Percentiles rank a stretch among this genome's conserved stretches.
phyloP scores from a whole-genome alignment of 2,329 filamentous ascomycete species.

The Ilyonectria robusta region DNA sequence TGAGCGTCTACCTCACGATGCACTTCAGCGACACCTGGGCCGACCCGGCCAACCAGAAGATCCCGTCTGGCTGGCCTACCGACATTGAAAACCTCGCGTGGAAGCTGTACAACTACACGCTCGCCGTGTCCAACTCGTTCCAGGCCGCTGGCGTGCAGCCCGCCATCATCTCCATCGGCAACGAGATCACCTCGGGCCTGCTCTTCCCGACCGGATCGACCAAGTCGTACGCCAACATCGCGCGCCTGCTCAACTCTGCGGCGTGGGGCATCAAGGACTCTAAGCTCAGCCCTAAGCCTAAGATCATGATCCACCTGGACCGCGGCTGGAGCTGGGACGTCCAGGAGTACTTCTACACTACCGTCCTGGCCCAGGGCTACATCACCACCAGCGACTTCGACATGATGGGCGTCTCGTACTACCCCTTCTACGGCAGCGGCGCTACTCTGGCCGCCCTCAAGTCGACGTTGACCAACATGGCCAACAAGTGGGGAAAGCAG shows the following conservation, averaged over 20 bases:
- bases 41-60: conserved; percentile 74
- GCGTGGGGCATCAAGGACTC: conserved; percentile 76
- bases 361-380: conserved; percentile 66
- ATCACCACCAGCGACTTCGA: conserved; percentile 73
- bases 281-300: conserved; percentile 67
- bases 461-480: conserved; percentile 70
- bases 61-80: conserved; percentile 75
- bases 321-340: conserved; percentile 81
- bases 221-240: conserved; percentile 71
- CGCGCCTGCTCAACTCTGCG: conserved; percentile 74
- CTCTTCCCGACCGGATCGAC: conserved; percentile 74
- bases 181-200: conserved; percentile 78
- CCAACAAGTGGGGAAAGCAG: conserved; percentile 73
- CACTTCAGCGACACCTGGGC: conserved; percentile 81
- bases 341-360: conserved; percentile 76
- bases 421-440: conserved; percentile 76
- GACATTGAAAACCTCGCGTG: conserved; percentile 71
- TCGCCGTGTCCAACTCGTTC: conserved; percentile 73
- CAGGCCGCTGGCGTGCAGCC: conserved; percentile 67
- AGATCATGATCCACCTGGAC: conserved; percentile 82
- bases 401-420: conserved; percentile 80
- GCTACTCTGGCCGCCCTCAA: conserved; percentile 73
- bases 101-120: conserved; percentile 79
- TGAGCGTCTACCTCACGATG: conserved; percentile 74
- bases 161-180: conserved; percentile 78